Conservation (phyloP, 164 flowering plant species). For the Liquidambar formosana region DNA sequence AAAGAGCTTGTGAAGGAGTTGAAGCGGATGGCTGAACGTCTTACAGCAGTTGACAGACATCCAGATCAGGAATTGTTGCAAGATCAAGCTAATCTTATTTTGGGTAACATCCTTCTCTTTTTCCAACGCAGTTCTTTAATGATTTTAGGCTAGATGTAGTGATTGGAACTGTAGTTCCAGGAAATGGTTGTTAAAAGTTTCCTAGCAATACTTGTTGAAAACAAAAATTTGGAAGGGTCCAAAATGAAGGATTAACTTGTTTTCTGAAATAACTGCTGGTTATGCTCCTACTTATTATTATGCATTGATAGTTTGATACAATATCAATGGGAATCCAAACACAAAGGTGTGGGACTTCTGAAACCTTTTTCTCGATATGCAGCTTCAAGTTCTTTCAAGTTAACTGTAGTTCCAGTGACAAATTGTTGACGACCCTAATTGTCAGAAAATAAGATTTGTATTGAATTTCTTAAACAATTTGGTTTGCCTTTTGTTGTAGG, state of each 20-base stretch:
- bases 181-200: no score
- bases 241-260: no score
- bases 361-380: background rate
- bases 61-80: constrained; percentile 59
- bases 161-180: background rate
- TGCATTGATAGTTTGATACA: background rate
- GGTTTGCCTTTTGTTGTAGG: constrained; percentile 30
- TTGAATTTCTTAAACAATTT: no score
- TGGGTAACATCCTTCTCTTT: constrained; percentile 45
- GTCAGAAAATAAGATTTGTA: no score
- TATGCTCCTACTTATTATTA: no score
- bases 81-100: constrained; percentile 52
- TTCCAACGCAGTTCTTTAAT: background rate
- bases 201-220: no score
- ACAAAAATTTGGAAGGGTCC: no score
- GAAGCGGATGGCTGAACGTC: constrained; percentile 57
- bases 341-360: background rate
- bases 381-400: no score
- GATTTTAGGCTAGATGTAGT: background rate
- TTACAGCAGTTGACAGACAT: constrained; percentile 49
- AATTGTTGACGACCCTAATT: no score
- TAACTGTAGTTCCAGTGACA: no score
- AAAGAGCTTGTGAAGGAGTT: constrained; percentile 76
- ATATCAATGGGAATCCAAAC: background rate
- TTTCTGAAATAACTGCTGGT: no score